These are phyloP conservation scores for Diaporthe nobilis DNA, from an alignment of 2,329 filamentous ascomycete genomes.

Conservation along the genomic window DNA sequence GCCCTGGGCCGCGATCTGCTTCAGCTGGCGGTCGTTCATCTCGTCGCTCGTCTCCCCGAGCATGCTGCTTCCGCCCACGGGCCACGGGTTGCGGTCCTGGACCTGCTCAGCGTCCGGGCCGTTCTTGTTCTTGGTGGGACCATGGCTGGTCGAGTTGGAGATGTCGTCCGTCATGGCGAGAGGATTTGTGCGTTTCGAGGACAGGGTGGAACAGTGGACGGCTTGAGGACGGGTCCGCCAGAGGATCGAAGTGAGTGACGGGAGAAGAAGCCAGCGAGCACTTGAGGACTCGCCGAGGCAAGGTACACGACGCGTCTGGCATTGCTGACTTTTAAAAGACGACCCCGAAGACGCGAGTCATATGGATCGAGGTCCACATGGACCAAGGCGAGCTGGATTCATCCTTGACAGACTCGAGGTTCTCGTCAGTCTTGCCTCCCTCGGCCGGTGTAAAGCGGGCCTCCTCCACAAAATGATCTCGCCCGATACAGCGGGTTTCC, in stretches of 20 bases:
- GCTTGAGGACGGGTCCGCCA: neutral
- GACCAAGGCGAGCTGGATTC: conserved; percentile 10
- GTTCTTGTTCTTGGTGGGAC: conserved; percentile 23
- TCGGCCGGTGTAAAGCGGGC: conserved; percentile 14
- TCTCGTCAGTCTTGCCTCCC: conserved; percentile 24
- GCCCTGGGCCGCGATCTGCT: conserved; percentile 61
- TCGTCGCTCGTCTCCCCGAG: conserved; percentile 30
- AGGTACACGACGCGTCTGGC: conserved; percentile 3
- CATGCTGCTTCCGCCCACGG: conserved; percentile 11
- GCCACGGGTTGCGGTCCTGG: conserved; percentile 24
- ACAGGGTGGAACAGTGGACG: neutral
- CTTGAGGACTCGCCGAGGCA: conserved; percentile 14
- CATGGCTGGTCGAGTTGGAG: conserved; percentile 26
- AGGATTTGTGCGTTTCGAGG: neutral
- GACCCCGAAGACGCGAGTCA: conserved; percentile 24
- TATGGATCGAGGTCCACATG: conserved; percentile 26
- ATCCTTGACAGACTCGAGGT: conserved; percentile 10
- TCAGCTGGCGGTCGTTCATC: conserved; percentile 41
- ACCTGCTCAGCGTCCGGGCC: conserved; percentile 29
- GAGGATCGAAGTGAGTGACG: neutral
- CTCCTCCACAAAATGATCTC: conserved; percentile 29
- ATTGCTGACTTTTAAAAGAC: conserved; percentile 24
- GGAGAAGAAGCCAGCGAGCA: conserved; percentile 23
- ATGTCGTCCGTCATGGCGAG: conserved; percentile 8
- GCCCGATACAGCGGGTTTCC: conserved; percentile 19